Evolutionary conservation across 768 basidiomycete genomes (phyloP).

Genomic region (Butyriboletus loyo): DNA sequence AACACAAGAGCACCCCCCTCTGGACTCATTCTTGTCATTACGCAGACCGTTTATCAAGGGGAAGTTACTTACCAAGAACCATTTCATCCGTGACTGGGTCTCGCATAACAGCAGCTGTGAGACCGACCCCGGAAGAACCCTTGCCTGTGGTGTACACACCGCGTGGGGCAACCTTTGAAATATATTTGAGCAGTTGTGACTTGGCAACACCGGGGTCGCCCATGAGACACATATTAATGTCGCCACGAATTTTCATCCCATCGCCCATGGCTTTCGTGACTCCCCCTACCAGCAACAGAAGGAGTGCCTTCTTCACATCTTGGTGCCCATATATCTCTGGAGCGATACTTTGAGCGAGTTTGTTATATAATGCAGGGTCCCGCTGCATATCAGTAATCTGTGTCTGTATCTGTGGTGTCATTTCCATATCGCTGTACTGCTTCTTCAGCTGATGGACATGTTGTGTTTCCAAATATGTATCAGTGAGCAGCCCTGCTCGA

Average conservation of each 20-base stretch:
- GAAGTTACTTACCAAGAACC: constrained; percentile 76
- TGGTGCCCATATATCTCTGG: constrained; percentile 98
- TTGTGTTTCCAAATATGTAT: constrained; percentile 93
- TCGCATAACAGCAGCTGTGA: constrained; percentile 98
- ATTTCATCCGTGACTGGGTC: constrained; percentile 99
- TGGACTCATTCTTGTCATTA: constrained; percentile 32
- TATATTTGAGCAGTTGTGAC: constrained; percentile 95
- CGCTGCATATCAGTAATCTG: constrained; percentile 63
- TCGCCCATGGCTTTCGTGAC: constrained; percentile 95
- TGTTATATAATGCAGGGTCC: constrained; percentile 81
- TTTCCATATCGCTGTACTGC: constrained; percentile 93
- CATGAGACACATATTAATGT: constrained; percentile 97
- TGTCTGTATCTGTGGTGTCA: constrained; percentile 77
- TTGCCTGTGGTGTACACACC: constrained; percentile 98
- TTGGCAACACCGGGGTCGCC: constrained; percentile 99
- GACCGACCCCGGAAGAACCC: constrained; percentile 97
- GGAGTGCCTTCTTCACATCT: constrained; percentile 94
- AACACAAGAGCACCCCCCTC: constrained; percentile 99
- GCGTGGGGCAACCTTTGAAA: constrained; percentile 96
- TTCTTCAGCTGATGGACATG: constrained; percentile 94
- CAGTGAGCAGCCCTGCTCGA: constrained; percentile 92
- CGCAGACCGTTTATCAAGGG: not conserved
- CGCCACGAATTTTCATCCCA: constrained; percentile 98
- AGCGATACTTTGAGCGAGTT: constrained; percentile 90
- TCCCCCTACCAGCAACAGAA: constrained; percentile 91